Evolutionary conservation across 2,329 filamentous ascomycete species (phyloP).

Genomic region (Alternaria metachromatica): DNA sequence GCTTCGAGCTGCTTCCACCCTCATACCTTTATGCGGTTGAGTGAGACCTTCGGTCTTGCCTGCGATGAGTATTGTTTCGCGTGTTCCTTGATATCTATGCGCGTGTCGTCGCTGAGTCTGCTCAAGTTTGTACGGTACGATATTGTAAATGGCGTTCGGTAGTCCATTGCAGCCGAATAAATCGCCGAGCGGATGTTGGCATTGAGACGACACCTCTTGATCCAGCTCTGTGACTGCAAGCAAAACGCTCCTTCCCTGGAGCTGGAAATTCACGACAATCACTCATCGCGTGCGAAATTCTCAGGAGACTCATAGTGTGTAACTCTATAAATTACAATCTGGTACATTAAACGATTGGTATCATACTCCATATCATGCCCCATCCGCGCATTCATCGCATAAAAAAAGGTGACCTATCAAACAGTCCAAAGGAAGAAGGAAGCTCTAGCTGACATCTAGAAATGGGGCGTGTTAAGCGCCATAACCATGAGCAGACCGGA

Average conservation of each 20-base stretch:
- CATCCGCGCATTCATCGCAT: background rate
- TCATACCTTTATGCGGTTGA: background rate
- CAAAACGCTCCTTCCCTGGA: background rate
- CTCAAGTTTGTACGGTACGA: background rate
- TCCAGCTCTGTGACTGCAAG: background rate
- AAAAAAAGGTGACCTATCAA: background rate
- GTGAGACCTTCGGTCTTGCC: background rate
- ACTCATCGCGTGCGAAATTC: background rate
- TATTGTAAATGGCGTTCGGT: background rate
- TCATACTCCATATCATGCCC: background rate
- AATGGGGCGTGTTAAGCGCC: constrained; percentile 53
- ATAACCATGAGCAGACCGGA: constrained; percentile 51
- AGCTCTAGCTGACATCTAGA: constrained; percentile 13
- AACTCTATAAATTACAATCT: background rate
- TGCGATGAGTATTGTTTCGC: background rate
- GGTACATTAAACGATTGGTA: constrained; percentile 5
- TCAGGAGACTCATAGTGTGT: background rate
- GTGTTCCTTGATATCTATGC: background rate
- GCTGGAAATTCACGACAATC: no score
- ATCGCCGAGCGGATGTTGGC: background rate
- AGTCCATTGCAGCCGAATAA: background rate
- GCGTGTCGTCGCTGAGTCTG: background rate
- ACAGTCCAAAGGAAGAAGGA: background rate
- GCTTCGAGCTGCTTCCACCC: background rate
- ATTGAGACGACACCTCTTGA: background rate